phyloP scores from a whole-genome alignment of 352 stramenopile species.

The Globisporangium okanoganense region DNA sequence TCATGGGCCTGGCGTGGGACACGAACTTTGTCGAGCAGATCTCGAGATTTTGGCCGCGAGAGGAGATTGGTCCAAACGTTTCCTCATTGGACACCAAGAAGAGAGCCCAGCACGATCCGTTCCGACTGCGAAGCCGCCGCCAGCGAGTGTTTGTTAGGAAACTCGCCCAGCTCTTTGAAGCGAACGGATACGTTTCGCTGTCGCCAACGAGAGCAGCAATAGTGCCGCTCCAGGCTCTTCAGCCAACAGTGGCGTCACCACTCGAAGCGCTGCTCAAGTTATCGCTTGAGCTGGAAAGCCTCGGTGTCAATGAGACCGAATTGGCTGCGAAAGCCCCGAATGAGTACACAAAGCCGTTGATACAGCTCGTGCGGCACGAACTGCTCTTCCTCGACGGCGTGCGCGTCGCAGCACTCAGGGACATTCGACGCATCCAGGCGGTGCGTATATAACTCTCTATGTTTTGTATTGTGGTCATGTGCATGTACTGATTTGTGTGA shows the following conservation, averaged over 20 bases:
- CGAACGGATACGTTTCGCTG: background rate
- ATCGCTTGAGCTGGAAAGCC: slow-evolving; percentile 9
- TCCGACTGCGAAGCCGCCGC: background rate
- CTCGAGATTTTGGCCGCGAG: slow-evolving; percentile 2
- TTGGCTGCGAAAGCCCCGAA: background rate
- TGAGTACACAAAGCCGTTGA: slow-evolving; percentile 25
- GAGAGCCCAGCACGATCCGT: background rate
- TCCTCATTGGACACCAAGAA: background rate
- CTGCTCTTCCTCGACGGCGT: slow-evolving; percentile 16
- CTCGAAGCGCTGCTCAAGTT: slow-evolving; percentile 8
- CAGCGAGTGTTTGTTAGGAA: slow-evolving; percentile 1
- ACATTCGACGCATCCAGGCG: slow-evolving; percentile 23
- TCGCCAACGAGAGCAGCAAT: background rate
- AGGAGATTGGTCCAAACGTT: background rate
- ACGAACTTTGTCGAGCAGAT: slow-evolving; percentile 12
- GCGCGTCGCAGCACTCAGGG: slow-evolving; percentile 13
- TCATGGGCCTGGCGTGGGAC: slow-evolving; percentile 21
- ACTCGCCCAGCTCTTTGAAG: slow-evolving; percentile 5
- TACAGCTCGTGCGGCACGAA: slow-evolving; percentile 24
- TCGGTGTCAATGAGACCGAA: background rate
- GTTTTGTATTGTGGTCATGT: background rate
- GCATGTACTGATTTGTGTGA: slow-evolving; percentile 4
- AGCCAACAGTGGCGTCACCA: background rate
- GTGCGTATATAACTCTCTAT: slow-evolving; percentile 12
- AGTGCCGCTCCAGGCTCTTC: background rate